Evolutionary conservation across 1,284 basidiomycete species (phyloP).

Genomic region (Melampsora larici-populina): DNA sequence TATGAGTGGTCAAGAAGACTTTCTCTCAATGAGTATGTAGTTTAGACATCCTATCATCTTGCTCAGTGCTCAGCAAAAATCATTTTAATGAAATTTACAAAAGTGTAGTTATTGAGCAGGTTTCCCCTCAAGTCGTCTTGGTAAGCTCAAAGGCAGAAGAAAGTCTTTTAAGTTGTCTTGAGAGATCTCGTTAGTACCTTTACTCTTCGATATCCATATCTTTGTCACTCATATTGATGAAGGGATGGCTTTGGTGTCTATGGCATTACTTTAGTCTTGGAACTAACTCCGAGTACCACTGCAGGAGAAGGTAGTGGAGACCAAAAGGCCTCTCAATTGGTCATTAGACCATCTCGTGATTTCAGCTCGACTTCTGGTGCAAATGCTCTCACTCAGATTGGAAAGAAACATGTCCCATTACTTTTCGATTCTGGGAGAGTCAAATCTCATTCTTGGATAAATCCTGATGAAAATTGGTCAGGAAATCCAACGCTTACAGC

Average conservation of each 20-base stretch:
- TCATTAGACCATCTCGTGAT: constrained; percentile 27
- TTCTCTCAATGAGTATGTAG: constrained; percentile 28
- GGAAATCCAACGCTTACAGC: constrained; percentile 32
- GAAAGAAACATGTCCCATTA: not conserved
- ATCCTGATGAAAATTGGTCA: not conserved
- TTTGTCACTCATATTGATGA: too few relatives aligned
- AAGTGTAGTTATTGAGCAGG: constrained; percentile 25
- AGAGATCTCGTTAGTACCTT: constrained; percentile 26
- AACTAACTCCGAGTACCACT: not conserved
- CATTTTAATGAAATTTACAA: not conserved
- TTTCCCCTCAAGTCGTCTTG: constrained; percentile 27
- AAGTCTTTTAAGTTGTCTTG: constrained; percentile 8
- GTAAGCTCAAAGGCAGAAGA: constrained; percentile 40
- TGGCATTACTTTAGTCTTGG: not conserved
- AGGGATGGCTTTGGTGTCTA: not conserved
- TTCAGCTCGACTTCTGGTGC: constrained; percentile 21
- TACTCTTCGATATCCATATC: not conserved
- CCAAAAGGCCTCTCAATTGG: not conserved
- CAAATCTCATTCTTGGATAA: not conserved
- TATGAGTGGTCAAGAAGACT: constrained; percentile 30
- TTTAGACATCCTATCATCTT: not conserved
- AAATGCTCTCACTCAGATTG: constrained; percentile 12
- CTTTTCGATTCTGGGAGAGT: not conserved
- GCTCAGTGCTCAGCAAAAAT: not conserved
- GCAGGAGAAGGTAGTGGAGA: too few relatives aligned